Base-by-base conservation (phyloP, 495 filamentous ascomycete genomes). In the Penicillium turbatum region DNA sequence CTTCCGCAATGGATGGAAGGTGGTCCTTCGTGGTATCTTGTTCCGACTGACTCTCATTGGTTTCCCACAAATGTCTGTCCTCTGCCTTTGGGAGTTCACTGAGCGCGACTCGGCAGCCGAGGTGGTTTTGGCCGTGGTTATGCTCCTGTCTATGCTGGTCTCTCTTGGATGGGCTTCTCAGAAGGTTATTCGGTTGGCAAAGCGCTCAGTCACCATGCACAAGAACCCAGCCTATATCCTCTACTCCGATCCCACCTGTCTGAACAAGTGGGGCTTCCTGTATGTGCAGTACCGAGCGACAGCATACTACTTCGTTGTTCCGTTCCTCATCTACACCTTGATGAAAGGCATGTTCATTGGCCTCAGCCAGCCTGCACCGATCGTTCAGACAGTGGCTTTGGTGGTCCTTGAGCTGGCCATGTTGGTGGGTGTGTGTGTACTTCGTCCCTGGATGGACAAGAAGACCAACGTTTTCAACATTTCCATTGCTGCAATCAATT, bases 401-500 rank as follows among this genome's bases (percentile, higher is more conserved):
- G 79, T 97, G 42, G 70, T 98, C 36, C 85, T 97, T 54, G 93
- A 98, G 74, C 87, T 88, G 0, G 82, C 63, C 26, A 85, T 89
- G 61, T 78, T 98, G 57, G 86, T 97, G 61, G 82, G 67, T 27
- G 84, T 90, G 31, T 87, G 82, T 56, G 83, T 95, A 39, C 73
- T 96, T 60, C 85, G 89, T 36, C 93, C 93, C 6, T 98, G 90
- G 85, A 97, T 98, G 93, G 93, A 98, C 77, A 97, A 96, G 82
- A 93, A 91, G 73, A 97, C 92, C 54, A 98, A 98, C 68, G 82
- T 85, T 44, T 95, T 95, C 80, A 97, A 97, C 75, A 96, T 98
- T 57, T 78, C 92, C 49, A 97, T 98, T 63, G 85, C 82, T 49
- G 85, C 81, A 27, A 75, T 96, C 64, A 97, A 97, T 72, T 95